Base-by-base conservation (phyloP, 495 filamentous ascomycete genomes). In the Trichocladium uniseriatum region DNA sequence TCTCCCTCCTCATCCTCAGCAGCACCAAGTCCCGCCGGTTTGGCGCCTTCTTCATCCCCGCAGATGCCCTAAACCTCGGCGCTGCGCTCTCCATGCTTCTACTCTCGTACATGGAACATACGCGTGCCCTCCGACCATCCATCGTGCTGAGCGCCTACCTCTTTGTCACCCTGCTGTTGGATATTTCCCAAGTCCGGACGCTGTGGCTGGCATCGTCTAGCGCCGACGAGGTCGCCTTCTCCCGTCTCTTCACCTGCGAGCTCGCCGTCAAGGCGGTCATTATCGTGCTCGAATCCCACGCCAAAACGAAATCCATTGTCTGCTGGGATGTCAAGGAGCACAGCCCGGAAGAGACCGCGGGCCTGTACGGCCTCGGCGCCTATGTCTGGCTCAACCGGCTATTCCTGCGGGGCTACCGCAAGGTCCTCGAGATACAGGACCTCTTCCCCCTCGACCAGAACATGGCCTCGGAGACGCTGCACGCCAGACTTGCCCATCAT, bases 111-210 rank as follows among this genome's bases (percentile, higher is more conserved):
- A 48, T 74, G 13, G 80, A 86, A 50, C 82, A 85, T 56, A 60
- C 66, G 22, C 67, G 70, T 15, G 73, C 73, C 18, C 48, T 61
- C 21, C 69, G 73, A 38, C 81, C 83, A 0, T 86, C 84, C 0
- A 64, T 74, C 28, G 50, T 86, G 9, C 62, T 87, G 31, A 75
- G 78, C 43, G 48, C 69, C 7, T 88, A 83, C 57, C 68, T 88
- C 1, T 68, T 81, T 38, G 52, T 79, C 50, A 78, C 78, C 0
- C 41, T 79, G n/a, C 58, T 84, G 9, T 73, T 85, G 16, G 81
- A 84, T 56, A 59, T 69, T 28, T 71, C 75, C 0, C 74, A 70
- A 38, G 60, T 68, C 10, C 64, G 83, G 35, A 86, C 79, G 0
- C 59, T 81, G 16, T 85, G 76, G 73, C 66, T 84, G 6, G 63